These are phyloP conservation scores for Phyllachora maydis DNA, from an alignment of 2,329 filamentous ascomycete genomes.

Conservation along the genomic window DNA sequence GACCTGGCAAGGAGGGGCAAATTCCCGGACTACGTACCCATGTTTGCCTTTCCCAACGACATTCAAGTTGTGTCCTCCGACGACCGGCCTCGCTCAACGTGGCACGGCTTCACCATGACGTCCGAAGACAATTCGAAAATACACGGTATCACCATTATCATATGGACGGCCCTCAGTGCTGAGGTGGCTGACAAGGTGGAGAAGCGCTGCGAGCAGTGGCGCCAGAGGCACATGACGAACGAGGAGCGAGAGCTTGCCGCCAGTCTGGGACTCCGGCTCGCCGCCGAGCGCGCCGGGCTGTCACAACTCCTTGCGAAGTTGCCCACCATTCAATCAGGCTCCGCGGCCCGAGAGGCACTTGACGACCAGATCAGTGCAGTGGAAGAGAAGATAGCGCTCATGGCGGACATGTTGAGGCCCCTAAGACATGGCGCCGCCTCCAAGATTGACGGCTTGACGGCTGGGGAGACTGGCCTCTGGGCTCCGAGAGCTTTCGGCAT, in stretches of 20 bases:
- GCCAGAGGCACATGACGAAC: slow-evolving; percentile 69
- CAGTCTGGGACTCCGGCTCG: slow-evolving; percentile 74
- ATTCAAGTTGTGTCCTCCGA: slow-evolving; percentile 93
- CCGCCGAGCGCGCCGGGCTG: slow-evolving; percentile 70
- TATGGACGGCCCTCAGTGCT: slow-evolving; percentile 76
- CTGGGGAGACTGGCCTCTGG: slow-evolving; percentile 92
- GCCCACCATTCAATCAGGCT: slow-evolving; percentile 62
- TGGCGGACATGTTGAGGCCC: slow-evolving; percentile 88
- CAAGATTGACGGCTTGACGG: slow-evolving; percentile 90
- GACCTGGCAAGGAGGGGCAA: slow-evolving; percentile 61
- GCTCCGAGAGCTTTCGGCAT: slow-evolving; percentile 86
- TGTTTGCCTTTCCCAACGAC: slow-evolving; percentile 98
- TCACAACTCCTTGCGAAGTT: slow-evolving; percentile 73
- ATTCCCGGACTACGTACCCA: slow-evolving; percentile 94
- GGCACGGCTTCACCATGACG: slow-evolving; percentile 99
- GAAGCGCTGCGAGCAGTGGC: slow-evolving; percentile 65
- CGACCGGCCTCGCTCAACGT: slow-evolving; percentile 82
- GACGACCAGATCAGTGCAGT: slow-evolving; percentile 91
- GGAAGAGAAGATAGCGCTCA: slow-evolving; percentile 90
- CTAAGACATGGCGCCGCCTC: slow-evolving; percentile 86
- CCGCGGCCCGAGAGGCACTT: slow-evolving; percentile 57
- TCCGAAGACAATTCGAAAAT: slow-evolving; percentile 78
- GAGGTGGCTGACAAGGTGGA: slow-evolving; percentile 71
- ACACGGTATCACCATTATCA: slow-evolving; percentile 75
- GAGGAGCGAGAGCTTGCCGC: slow-evolving; percentile 83